Evolutionary conservation across 2,329 filamentous ascomycete species (phyloP).

Genomic region (Colletotrichum caudatum): DNA sequence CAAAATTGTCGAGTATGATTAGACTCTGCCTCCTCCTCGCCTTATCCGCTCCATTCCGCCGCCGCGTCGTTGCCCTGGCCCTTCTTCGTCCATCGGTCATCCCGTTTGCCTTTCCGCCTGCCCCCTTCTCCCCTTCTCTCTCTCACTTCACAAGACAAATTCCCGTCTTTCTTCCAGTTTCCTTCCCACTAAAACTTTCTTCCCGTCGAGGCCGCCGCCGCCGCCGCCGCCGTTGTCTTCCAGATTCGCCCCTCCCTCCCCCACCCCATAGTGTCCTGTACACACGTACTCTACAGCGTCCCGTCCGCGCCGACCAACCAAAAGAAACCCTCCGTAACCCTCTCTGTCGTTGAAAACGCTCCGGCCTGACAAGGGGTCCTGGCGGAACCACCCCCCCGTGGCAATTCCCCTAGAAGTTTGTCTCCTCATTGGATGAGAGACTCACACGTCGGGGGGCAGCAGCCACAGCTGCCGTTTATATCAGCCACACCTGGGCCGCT

Average conservation of each 20-base stretch:
- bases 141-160: slow-evolving; percentile 10
- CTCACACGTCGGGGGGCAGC: slow-evolving; percentile 27
- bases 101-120: not conserved
- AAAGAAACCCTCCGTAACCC: slow-evolving; percentile 17
- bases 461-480: slow-evolving; percentile 42
- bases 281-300: not conserved
- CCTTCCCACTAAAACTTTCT: not conserved
- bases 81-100: slow-evolving; percentile 8
- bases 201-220: slow-evolving; percentile 12
- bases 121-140: not conserved
- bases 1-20: slow-evolving; percentile 30
- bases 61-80: slow-evolving; percentile 25
- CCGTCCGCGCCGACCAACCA: slow-evolving; percentile 24
- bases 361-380: slow-evolving; percentile 33
- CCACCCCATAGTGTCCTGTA: not conserved
- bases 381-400: slow-evolving; percentile 35
- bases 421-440: slow-evolving; percentile 32
- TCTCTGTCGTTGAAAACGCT: slow-evolving; percentile 38
- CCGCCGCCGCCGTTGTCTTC: not conserved
- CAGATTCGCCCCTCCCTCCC: slow-evolving; percentile 16
- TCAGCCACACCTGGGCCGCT: slow-evolving; percentile 41
- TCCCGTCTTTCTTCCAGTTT: not conserved
- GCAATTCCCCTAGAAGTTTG: slow-evolving; percentile 17
- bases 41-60: slow-evolving; percentile 17
- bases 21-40: slow-evolving; percentile 28